Base-by-base conservation (phyloP, 1,284 basidiomycete genomes). In the Mrakiaceae sp. region DNA sequence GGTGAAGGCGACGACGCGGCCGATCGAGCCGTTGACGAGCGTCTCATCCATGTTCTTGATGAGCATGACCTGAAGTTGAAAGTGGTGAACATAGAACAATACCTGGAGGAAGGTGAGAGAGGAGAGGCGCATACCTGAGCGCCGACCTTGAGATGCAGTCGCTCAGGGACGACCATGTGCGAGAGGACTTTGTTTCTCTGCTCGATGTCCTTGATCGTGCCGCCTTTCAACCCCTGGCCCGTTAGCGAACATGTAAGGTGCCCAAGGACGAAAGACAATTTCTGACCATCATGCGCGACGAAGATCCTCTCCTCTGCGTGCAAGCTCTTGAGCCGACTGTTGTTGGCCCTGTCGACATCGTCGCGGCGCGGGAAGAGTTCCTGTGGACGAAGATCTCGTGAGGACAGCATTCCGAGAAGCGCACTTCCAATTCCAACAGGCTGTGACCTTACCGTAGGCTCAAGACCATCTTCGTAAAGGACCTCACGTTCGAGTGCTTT, bases 1-100 rank as follows among this genome's bases (percentile, higher is more conserved):
- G 5, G 27, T 7, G 73, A 95, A 95, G 0, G 79, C 81, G 14
- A 86, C 73, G 40, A 93, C 81, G 68, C 80, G 81, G 14, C 90
- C 90, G 69, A 91, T 82, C 12, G 85, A 87, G 0, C 90, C 90
- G 73, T 94, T 94, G 53, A 92, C 89, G 7, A 93, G 81, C 59
- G 80, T 80, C 50, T 85, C 82, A 70, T 87, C 86, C 4, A 81
- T 73, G 73, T 82, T 91, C 82, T 87, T 91, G 81, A 94, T 84
- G n/a, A 94, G 78, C 81, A 82, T 82, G 57, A 82, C 82, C 51
- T 64, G 62, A 7, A 42, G 40, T 10, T 40, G 40, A 12, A 53
- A 8, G 16, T 53, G 27, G 52, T 39, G 52, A 4, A 9, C 16
- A 39, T 27, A 4, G 40, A 39, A 4, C 52, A 9, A 7, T n/a